Conservation (phyloP, 2,329 filamentous ascomycete genomes). For the Paecilomyces niveus region DNA sequence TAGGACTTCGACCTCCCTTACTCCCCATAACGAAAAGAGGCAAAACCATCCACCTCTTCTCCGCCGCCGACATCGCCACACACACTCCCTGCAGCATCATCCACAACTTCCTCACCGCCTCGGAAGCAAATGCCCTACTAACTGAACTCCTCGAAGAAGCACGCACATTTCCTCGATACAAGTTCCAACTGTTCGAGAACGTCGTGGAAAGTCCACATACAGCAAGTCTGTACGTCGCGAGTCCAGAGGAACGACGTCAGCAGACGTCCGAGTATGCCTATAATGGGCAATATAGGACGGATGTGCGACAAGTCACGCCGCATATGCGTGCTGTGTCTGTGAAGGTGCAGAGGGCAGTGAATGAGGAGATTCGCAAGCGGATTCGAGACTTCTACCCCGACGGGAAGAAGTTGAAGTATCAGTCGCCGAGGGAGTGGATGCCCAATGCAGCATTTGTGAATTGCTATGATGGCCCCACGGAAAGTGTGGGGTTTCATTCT, state of each 20-base stretch:
- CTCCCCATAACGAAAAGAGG: slow-evolving; percentile 62
- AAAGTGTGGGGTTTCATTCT: slow-evolving; percentile 86
- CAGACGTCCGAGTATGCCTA: slow-evolving; percentile 80
- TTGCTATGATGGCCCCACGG: slow-evolving; percentile 73
- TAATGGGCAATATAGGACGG: slow-evolving; percentile 67
- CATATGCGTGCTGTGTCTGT: slow-evolving; percentile 63
- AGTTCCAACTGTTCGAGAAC: slow-evolving; percentile 82
- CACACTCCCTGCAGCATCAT: slow-evolving; percentile 88
- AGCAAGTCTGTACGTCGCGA: slow-evolving; percentile 74
- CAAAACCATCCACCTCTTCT: slow-evolving; percentile 74
- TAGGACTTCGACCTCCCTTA: slow-evolving; percentile 9
- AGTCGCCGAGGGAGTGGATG: slow-evolving; percentile 65
- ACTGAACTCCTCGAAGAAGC: slow-evolving; percentile 69
- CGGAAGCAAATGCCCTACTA: slow-evolving; percentile 67
- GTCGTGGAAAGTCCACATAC: slow-evolving; percentile 82
- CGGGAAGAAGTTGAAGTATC: slow-evolving; percentile 67
- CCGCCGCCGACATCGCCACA: slow-evolving; percentile 69
- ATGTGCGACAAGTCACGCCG: slow-evolving; percentile 69
- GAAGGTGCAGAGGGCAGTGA: slow-evolving; percentile 68
- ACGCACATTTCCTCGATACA: slow-evolving; percentile 60
- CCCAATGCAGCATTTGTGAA: slow-evolving; percentile 94
- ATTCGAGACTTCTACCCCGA: slow-evolving; percentile 62
- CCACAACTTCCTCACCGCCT: slow-evolving; percentile 73
- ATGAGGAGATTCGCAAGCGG: slow-evolving; percentile 64
- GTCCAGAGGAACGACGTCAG: slow-evolving; percentile 57